phyloP scores from a whole-genome alignment of 2,329 filamentous ascomycete genomes.

The Cercospora berteroae region DNA sequence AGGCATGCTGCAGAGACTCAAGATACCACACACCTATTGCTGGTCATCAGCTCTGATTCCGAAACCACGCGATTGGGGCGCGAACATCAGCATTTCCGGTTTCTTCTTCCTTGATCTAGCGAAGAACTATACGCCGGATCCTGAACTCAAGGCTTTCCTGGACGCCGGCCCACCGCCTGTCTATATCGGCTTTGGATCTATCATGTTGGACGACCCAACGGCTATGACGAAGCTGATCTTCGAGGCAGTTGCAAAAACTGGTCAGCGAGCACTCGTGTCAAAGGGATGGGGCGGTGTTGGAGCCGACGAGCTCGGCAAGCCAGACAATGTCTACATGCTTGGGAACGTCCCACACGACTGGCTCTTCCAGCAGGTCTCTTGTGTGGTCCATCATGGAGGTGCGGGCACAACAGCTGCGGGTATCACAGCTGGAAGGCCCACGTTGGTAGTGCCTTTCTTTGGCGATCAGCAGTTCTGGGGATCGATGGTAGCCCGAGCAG shows the following conservation, averaged over 20 bases:
- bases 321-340: slow-evolving; percentile 50
- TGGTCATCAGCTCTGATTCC: slow-evolving; percentile 82
- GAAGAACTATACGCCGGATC: slow-evolving; percentile 63
- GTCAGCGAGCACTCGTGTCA: slow-evolving; percentile 55
- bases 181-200: slow-evolving; percentile 81
- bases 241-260: slow-evolving; percentile 59
- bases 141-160: slow-evolving; percentile 65
- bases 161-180: slow-evolving; percentile 68
- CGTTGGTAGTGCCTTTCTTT: slow-evolving; percentile 57
- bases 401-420: slow-evolving; percentile 60
- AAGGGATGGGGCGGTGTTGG: slow-evolving; percentile 55
- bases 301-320: slow-evolving; percentile 41
- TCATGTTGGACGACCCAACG: slow-evolving; percentile 74
- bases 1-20: slow-evolving; percentile 70
- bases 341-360: slow-evolving; percentile 59
- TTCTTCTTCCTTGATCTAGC: slow-evolving; percentile 74
- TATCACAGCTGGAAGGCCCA: slow-evolving; percentile 52
- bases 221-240: slow-evolving; percentile 70
- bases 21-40: slow-evolving; percentile 84
- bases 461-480: slow-evolving; percentile 59
- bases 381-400: slow-evolving; percentile 59
- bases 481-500: slow-evolving; percentile 50
- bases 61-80: slow-evolving; percentile 73
- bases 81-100: slow-evolving; percentile 69
- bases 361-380: slow-evolving; percentile 56